A percentile compares a stretch with the other conserved stretches of the same genome.
Conservation (phyloP, 2,329 filamentous ascomycete species). For the Alternaria ventricosa region DNA sequence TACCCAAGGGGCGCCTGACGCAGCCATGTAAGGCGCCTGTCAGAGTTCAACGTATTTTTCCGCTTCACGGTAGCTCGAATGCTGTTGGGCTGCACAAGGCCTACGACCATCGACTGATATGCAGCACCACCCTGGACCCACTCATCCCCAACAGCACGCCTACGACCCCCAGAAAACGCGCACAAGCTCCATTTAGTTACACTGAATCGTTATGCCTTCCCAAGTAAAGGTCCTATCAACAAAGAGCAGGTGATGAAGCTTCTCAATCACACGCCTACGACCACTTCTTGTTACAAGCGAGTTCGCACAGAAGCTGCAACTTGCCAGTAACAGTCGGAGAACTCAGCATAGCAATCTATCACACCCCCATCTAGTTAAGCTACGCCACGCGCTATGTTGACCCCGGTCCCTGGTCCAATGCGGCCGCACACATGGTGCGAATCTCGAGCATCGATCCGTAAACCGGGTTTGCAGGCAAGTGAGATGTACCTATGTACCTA, state of each 20-base stretch:
- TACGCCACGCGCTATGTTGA: background rate
- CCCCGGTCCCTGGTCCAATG: constrained; percentile 5
- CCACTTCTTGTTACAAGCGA: constrained; percentile 14
- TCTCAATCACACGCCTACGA: constrained; percentile 22
- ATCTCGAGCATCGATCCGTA: constrained; percentile 13
- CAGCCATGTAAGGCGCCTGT: constrained; percentile 19
- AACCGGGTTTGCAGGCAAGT: constrained; percentile 24
- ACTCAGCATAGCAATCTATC: constrained; percentile 6
- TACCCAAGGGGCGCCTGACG: constrained; percentile 11
- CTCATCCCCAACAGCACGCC: background rate
- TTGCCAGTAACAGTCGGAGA: background rate
- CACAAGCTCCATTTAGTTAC: background rate
- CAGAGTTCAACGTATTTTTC: constrained; percentile 9
- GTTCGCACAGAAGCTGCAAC: constrained; percentile 12
- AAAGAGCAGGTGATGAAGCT: constrained; percentile 2
- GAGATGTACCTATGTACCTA: constrained; percentile 23
- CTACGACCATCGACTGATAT: background rate
- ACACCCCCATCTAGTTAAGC: background rate
- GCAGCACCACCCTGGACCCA: background rate
- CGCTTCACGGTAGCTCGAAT: constrained; percentile 3
- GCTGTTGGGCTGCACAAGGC: constrained; percentile 4
- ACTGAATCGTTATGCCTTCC: background rate
- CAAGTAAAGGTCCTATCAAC: background rate
- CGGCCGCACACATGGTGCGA: constrained; percentile 7
- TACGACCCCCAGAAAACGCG: background rate